Base-by-base conservation (phyloP, 2,329 filamentous ascomycete genomes). In the Colletotrichum godetiae region DNA sequence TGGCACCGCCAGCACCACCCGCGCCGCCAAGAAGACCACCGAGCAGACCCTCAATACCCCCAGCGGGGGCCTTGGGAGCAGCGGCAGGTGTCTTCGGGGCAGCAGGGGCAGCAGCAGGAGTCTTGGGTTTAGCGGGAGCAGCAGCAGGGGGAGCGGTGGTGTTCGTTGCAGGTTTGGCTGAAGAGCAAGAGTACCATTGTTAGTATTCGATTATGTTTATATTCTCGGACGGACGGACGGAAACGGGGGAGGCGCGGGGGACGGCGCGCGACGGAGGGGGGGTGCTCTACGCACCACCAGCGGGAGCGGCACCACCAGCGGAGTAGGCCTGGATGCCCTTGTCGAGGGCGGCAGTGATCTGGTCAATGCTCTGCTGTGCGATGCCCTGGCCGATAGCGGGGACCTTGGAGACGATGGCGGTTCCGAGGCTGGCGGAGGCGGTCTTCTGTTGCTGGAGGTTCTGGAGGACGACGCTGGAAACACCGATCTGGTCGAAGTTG, bases 381-480 rank as follows among this genome's bases (percentile, higher is more conserved):
- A 79, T 78, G 6, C 73, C 42, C 74, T 78, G 77, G 46, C 78
- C 78, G 55, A 79, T 76, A 7, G 74, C 73, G 62, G 78, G 78
- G 19, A 79, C 75, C 75, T 79, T 79, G 73, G 73, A 71, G 37
- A 79, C 75, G 61, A 79, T 75, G 46, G 75, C 75, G 31, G 70
- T 56, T 63, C 77, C 77, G 29, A 79, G 75, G 12, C 29, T 74
- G 4, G 31, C 6, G 29, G 76, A 52, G 15, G 68, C 62, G 2
- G 55, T 52, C 75, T 78, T 76, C 59, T 79, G 78, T 6, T 76
- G 57, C 33, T 75, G 63, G 53, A 79, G 76, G 46, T 76, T 68
- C 67, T 75, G 55, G 15, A 75, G 68, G 27, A 78, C 78, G 22
- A 78, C 72, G 42, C 49, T 60, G 53, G 76, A 77, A 55, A 78